Percentiles rank a stretch among this genome's conserved stretches.
phyloP scores from a whole-genome alignment of 805 yeast genomes.

The Cyberlindnera mrakii region DNA sequence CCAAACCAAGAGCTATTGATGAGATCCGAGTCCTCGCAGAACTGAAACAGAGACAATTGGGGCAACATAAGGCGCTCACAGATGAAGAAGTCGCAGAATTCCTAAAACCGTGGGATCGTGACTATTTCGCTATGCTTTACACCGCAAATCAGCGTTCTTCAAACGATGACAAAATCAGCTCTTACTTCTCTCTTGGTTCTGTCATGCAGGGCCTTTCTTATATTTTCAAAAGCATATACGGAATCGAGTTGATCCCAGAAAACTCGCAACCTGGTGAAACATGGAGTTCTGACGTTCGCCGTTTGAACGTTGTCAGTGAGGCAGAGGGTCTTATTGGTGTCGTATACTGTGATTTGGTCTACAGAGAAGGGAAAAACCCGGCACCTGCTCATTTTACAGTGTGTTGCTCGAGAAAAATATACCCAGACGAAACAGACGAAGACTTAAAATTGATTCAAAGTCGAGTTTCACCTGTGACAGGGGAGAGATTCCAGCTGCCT shows the following conservation, averaged over 20 bases:
- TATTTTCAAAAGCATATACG: slow-evolving; percentile 66
- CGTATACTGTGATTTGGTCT: slow-evolving; percentile 83
- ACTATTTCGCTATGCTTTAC: slow-evolving; percentile 43
- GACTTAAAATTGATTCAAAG: slow-evolving; percentile 30
- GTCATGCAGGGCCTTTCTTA: slow-evolving; percentile 78
- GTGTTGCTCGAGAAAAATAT: slow-evolving; percentile 82
- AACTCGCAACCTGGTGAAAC: slow-evolving; percentile 66
- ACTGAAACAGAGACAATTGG: slow-evolving; percentile 28
- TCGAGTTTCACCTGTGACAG: slow-evolving; percentile 29
- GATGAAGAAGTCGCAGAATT: slow-evolving; percentile 37
- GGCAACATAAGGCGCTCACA: slow-evolving; percentile 17
- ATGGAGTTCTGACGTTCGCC: slow-evolving; percentile 84
- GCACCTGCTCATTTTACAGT: slow-evolving; percentile 95
- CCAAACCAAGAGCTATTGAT: slow-evolving; percentile 44
- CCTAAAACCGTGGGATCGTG: slow-evolving; percentile 90
- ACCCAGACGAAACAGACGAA: slow-evolving; percentile 42
- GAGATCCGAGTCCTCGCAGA: slow-evolving; percentile 51
- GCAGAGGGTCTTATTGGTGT: slow-evolving; percentile 64
- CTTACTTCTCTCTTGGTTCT: slow-evolving; percentile 78
- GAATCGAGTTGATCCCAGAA: slow-evolving; percentile 67
- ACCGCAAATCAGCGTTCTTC: slow-evolving; percentile 28
- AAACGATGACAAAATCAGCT: slow-evolving; percentile 44
- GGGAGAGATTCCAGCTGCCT: slow-evolving; percentile 69
- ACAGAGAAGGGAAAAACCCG: slow-evolving; percentile 66
- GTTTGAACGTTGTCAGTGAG: slow-evolving; percentile 68